Percentiles rank a stretch among this genome's conserved stretches.
phyloP scores from a whole-genome alignment of 352 stramenopile species.

The Pythium insidiosum region DNA sequence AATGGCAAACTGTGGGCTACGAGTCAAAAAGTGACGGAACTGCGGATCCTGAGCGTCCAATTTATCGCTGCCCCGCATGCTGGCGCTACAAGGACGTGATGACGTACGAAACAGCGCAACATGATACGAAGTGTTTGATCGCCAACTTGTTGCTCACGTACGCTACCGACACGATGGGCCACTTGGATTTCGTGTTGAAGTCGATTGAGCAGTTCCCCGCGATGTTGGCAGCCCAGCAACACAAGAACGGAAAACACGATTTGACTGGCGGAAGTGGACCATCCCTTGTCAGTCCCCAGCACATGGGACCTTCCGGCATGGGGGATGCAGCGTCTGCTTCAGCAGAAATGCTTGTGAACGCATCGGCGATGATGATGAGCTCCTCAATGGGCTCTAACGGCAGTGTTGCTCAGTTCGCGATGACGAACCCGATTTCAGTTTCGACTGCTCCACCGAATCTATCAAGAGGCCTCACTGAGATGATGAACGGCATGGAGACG shows the following conservation, averaged over 20 bases:
- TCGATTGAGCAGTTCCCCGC: conserved; percentile 61
- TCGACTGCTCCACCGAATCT: conserved; percentile 24
- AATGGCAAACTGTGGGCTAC: conserved; percentile 78
- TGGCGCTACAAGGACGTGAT: conserved; percentile 83
- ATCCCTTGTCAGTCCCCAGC: conserved; percentile 27
- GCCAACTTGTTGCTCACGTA: conserved; percentile 77
- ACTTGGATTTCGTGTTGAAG: conserved; percentile 75
- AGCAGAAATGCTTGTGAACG: conserved; percentile 40
- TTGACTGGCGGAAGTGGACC: conserved; percentile 9
- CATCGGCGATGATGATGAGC: conserved; percentile 62
- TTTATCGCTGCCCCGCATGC: conserved; percentile 77
- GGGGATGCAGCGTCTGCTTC: conserved; percentile 23
- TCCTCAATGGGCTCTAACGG: conserved; percentile 29
- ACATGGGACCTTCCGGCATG: conserved; percentile 14
- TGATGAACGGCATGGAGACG: conserved; percentile 70
- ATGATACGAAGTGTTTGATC: conserved; percentile 80
- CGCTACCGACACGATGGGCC: conserved; percentile 66
- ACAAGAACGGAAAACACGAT: conserved; percentile 41
- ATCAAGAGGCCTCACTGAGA: conserved; percentile 33
- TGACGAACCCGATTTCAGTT: conserved; percentile 28
- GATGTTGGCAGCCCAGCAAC: conserved; percentile 48
- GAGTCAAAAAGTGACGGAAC: conserved; percentile 67
- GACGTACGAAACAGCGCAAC: conserved; percentile 75
- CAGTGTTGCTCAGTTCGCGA: conserved; percentile 45
- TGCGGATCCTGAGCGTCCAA: conserved; percentile 59